Percentiles rank a stretch among this genome's conserved stretches.
Conservation (phyloP, 1,139 yeast genomes). For the Geotrichum aggregatum region DNA sequence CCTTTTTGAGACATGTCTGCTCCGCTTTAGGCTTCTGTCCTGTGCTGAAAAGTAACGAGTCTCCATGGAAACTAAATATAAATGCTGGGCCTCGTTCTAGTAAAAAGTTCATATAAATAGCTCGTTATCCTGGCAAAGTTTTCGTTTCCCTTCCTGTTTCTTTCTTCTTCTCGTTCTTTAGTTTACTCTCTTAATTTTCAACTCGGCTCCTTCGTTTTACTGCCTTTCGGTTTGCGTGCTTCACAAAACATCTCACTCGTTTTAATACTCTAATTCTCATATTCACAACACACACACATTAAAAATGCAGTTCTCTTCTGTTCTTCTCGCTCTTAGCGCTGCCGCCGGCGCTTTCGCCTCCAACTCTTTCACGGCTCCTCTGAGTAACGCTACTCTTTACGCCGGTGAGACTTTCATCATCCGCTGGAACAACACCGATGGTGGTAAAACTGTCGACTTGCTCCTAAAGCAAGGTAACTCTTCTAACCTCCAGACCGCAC, state of each 20-base stretch:
- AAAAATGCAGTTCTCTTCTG: conserved; percentile 24
- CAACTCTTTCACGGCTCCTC: conserved; percentile 38
- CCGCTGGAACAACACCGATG: conserved; percentile 38
- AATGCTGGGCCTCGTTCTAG: not conserved
- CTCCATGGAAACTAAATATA: not conserved
- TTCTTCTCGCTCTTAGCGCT: conserved; percentile 24
- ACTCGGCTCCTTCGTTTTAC: not conserved
- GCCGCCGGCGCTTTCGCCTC: conserved; percentile 23
- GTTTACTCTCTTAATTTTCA: not conserved
- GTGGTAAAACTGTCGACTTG: conserved; percentile 36
- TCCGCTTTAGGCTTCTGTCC: not conserved
- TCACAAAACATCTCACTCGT: not conserved
- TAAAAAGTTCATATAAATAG: conserved; percentile 3
- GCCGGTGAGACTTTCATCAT: conserved; percentile 38
- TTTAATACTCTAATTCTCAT: not conserved
- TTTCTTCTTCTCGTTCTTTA: not conserved
- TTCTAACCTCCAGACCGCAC: conserved; percentile 34
- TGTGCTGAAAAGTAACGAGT: not conserved
- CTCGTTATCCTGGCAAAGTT: not conserved
- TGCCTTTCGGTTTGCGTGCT: not conserved
- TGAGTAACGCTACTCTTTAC: conserved; percentile 30
- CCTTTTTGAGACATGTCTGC: not conserved
- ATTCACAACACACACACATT: not conserved
- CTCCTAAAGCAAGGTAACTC: conserved; percentile 36
- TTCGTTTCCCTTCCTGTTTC: not conserved